Evolutionary conservation across 1,139 yeast genomes (phyloP).

Genomic region (Barnettozyma hawaiiensis): DNA sequence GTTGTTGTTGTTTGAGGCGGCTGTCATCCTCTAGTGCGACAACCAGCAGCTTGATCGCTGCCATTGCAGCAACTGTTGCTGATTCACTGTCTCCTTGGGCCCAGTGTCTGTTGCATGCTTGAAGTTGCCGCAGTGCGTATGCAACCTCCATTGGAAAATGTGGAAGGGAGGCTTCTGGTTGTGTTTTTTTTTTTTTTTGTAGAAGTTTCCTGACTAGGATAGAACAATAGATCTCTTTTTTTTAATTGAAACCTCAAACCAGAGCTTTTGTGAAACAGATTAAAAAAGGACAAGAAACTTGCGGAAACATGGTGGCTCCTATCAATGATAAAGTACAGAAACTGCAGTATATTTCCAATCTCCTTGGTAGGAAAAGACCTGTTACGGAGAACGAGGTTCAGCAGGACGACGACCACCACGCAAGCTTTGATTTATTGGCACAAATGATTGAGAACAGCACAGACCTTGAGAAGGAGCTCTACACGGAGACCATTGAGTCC

Average conservation of each 20-base stretch:
- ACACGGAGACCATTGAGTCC: conserved; percentile 36
- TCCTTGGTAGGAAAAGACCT: conserved; percentile 29
- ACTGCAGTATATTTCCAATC: conserved; percentile 12
- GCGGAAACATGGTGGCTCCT: background rate
- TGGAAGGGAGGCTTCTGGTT: no score
- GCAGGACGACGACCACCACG: conserved; percentile 4
- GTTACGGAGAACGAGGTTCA: conserved; percentile 18
- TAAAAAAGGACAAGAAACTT: no score
- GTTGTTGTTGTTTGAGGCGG: no score
- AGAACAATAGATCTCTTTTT: conserved; percentile 5
- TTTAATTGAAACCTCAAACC: background rate
- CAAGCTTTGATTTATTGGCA: conserved; percentile 14
- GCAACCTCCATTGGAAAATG: background rate
- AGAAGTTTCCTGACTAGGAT: conserved; percentile 4
- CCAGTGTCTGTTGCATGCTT: background rate
- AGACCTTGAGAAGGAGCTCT: conserved; percentile 23
- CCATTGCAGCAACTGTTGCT: background rate
- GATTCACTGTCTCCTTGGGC: background rate
- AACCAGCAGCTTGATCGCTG: background rate
- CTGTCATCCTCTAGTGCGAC: background rate
- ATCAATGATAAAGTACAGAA: conserved; percentile 5
- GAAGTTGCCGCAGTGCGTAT: background rate
- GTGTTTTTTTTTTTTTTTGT: background rate
- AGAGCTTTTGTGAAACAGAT: background rate
- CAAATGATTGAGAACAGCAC: conserved; percentile 12